A percentile compares a stretch with the other conserved stretches of the same genome.
Evolutionary conservation across 352 stramenopile genomes (phyloP).

Genomic region (Pythium dissotocum): DNA sequence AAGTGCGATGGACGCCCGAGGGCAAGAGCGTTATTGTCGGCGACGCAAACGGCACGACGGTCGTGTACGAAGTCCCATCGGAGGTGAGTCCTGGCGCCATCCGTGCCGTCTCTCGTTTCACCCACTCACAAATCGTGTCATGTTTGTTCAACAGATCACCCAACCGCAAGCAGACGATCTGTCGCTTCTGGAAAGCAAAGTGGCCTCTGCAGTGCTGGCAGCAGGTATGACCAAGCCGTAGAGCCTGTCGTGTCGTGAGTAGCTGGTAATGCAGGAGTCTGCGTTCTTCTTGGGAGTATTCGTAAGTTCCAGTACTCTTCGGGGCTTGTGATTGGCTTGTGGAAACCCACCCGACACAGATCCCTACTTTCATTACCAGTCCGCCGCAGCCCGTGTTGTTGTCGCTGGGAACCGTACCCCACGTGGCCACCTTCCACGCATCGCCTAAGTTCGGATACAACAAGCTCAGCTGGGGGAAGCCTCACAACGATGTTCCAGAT

Average conservation of each 20-base stretch:
- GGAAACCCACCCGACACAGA: too few relatives aligned
- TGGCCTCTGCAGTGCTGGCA: slow-evolving; percentile 51
- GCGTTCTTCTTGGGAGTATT: too few relatives aligned
- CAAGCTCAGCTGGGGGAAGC: too few relatives aligned
- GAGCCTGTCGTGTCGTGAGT: neutral
- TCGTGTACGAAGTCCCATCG: slow-evolving; percentile 78
- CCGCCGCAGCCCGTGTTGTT: too few relatives aligned
- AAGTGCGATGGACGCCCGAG: slow-evolving; percentile 77
- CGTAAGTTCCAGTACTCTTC: too few relatives aligned
- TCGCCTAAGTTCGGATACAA: too few relatives aligned
- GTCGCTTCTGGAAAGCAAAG: slow-evolving; percentile 60
- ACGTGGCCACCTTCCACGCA: too few relatives aligned
- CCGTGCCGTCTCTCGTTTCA: neutral
- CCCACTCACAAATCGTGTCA: neutral
- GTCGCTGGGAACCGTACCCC: too few relatives aligned
- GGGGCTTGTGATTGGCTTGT: too few relatives aligned
- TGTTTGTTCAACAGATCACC: slow-evolving; percentile 43
- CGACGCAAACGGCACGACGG: slow-evolving; percentile 69
- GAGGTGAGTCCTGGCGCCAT: slow-evolving; percentile 45
- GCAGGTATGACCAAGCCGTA: slow-evolving; percentile 47
- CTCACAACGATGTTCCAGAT: too few relatives aligned
- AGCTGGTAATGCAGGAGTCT: too few relatives aligned
- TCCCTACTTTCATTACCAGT: too few relatives aligned
- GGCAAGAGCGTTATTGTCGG: slow-evolving; percentile 81
- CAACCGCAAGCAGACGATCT: slow-evolving; percentile 65